A percentile compares a stretch with the other conserved stretches of the same genome.
These are phyloP conservation scores for Trichomonascaceae sp. DNA, from an alignment of 1,139 yeast species.

Conservation along the genomic window DNA sequence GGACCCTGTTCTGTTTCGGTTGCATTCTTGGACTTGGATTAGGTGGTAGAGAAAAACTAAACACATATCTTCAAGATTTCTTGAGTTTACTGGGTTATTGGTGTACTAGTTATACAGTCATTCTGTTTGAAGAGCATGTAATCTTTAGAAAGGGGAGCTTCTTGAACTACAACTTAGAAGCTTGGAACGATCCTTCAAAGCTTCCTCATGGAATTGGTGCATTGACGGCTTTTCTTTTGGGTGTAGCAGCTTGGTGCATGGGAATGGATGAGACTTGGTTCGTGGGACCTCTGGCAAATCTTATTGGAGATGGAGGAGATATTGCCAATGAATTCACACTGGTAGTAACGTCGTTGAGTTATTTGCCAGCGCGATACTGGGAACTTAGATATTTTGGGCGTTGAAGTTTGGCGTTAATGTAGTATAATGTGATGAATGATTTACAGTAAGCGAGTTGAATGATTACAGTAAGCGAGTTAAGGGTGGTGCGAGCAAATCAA, in stretches of 20 bases:
- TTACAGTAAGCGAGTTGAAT: no score
- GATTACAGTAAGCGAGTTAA: no score
- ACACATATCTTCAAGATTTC: constrained; percentile 9
- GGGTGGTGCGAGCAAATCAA: no score
- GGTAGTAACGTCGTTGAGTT: constrained; percentile 6
- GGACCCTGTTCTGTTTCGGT: constrained; percentile 10
- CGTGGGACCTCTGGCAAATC: constrained; percentile 7
- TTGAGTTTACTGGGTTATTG: constrained; percentile 10
- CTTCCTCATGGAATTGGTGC: constrained; percentile 9
- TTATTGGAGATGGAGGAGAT: constrained; percentile 8
- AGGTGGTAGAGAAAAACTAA: constrained; percentile 8
- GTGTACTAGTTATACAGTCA: constrained; percentile 9
- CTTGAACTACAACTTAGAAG: constrained; percentile 9
- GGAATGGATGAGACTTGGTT: constrained; percentile 9
- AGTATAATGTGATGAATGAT: not conserved
- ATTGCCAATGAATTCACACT: constrained; percentile 8
- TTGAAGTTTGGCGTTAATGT: not conserved
- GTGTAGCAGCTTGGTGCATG: constrained; percentile 7
- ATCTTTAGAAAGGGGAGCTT: constrained; percentile 10
- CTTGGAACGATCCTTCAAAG: constrained; percentile 7
- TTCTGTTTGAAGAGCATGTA: constrained; percentile 9
- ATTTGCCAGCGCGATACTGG: constrained; percentile 16
- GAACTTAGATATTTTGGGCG: constrained; percentile 21
- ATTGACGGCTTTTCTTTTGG: constrained; percentile 5
- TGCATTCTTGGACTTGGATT: constrained; percentile 7